Base-by-base conservation (phyloP, 1,139 yeast species). In the Petasospora rhodanensis region DNA sequence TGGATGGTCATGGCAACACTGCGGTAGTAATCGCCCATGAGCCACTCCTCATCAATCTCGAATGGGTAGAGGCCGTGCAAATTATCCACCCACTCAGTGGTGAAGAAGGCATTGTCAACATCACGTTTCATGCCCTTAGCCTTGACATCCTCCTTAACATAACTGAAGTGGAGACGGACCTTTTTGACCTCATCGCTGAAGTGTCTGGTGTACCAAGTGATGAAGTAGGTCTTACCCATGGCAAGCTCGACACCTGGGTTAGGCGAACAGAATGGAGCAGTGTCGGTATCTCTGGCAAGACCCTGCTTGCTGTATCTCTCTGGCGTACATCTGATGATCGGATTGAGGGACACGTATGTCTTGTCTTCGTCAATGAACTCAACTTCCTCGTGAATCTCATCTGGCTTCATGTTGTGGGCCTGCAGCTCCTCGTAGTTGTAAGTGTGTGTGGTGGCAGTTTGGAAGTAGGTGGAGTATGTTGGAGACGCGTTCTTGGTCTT, bases 191-290 rank as follows among this genome's bases (percentile, higher is more conserved):
- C 48, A 2, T 63, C 69, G 15, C 65, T 62, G 51, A 78, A 84
- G 48, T 54, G 69, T 32, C 70, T 66, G 3, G 89, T 69, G 58
- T 65, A 86, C 96, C 96, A 86, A 9, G 91, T 77, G 33, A 83
- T 59, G 53, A 87, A 86, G 51, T 83, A 82, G 1, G 83, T 72
- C 38, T 68, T 60, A 24, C 71, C 94, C 41, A 71, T 56, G 42
- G 71, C 68, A 59, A 80, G 65, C 25, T 61, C 64, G 11, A 66
- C 52, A 41, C 75, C 68, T 45, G 83, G 91, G 21, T 62, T 66
- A 14, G 95, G 96, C 18, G 83, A 73, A 57, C 96, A 86, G 56
- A 85, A 83, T 13, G 96, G 96, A 37, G 68, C 89, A 23, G 85
- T 72, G 0, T 58, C 41, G 17, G 59, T 55, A 42, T 73, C 73